Conservation (phyloP, 2,329 filamentous ascomycete genomes). For the Colletotrichum cordylinicola region DNA sequence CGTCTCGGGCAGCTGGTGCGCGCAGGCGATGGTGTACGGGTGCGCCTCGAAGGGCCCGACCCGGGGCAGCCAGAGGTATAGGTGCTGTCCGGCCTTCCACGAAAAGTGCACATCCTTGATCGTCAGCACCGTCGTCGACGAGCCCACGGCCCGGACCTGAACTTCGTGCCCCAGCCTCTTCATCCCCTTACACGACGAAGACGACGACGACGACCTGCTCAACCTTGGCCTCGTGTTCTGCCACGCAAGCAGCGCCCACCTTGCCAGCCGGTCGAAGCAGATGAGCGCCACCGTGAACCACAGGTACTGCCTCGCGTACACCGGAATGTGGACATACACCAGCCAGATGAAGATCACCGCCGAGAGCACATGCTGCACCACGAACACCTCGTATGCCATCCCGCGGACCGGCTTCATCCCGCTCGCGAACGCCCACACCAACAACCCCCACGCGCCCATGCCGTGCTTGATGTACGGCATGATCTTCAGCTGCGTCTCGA, state of each 20-base stretch:
- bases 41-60: constrained; percentile 62
- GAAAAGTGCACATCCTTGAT: constrained; percentile 65
- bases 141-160: constrained; percentile 52
- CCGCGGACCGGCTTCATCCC: constrained; percentile 69
- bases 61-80: constrained; percentile 65
- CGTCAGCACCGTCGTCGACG: constrained; percentile 61
- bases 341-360: constrained; percentile 68
- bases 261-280: constrained; percentile 65
- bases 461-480: constrained; percentile 65
- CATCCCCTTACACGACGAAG: constrained; percentile 49
- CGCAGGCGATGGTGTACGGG: constrained; percentile 67
- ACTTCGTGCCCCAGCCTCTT: constrained; percentile 59
- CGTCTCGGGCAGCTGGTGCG: constrained; percentile 53
- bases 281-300: constrained; percentile 71
- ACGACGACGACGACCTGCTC: constrained; percentile 34
- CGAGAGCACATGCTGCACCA: constrained; percentile 69
- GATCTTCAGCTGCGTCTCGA: constrained; percentile 61
- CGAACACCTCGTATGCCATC: constrained; percentile 73
- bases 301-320: constrained; percentile 63
- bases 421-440: constrained; percentile 70
- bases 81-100: constrained; percentile 65
- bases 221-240: constrained; percentile 55
- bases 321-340: constrained; percentile 67
- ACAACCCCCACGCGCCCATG: constrained; percentile 68
- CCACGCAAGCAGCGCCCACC: constrained; percentile 53